A percentile compares a stretch with the other conserved stretches of the same genome.
Evolutionary conservation across 768 basidiomycete species (phyloP).

Genomic region (Rhizopogon sp.): DNA sequence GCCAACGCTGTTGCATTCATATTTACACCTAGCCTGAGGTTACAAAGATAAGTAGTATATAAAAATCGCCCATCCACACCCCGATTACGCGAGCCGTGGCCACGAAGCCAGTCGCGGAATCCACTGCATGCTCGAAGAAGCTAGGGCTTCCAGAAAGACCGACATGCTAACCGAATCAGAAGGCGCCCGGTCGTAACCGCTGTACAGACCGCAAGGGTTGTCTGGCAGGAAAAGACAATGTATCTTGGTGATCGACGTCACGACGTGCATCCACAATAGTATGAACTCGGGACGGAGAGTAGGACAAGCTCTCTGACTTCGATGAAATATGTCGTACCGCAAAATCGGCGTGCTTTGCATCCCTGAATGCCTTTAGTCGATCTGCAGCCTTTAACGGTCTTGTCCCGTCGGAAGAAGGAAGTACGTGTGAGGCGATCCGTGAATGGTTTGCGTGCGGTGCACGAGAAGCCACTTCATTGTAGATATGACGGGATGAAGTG

Average conservation of each 20-base stretch:
- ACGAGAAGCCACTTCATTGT: conserved; percentile 26
- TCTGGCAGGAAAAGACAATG: not conserved
- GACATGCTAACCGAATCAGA: not conserved
- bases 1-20: too few species aligned
- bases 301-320: not conserved
- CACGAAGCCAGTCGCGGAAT: too few species aligned
- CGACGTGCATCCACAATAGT: not conserved
- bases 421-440: not conserved
- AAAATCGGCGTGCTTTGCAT: conserved; percentile 36
- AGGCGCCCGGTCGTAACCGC: conserved; percentile 3
- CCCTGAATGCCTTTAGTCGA: conserved; percentile 46
- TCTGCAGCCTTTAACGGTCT: conserved; percentile 35
- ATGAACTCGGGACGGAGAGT: not conserved
- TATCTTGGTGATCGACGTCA: not conserved
- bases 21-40: too few species aligned
- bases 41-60: too few species aligned
- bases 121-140: not conserved
- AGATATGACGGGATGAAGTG: conserved; percentile 32
- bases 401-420: conserved; percentile 12
- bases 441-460: not conserved
- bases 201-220: not conserved
- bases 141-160: not conserved
- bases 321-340: conserved; percentile 8
- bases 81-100: not conserved
- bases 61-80: not conserved